Conservation (phyloP, 1,284 basidiomycete genomes). For the Fistulinella cinereoalba region DNA sequence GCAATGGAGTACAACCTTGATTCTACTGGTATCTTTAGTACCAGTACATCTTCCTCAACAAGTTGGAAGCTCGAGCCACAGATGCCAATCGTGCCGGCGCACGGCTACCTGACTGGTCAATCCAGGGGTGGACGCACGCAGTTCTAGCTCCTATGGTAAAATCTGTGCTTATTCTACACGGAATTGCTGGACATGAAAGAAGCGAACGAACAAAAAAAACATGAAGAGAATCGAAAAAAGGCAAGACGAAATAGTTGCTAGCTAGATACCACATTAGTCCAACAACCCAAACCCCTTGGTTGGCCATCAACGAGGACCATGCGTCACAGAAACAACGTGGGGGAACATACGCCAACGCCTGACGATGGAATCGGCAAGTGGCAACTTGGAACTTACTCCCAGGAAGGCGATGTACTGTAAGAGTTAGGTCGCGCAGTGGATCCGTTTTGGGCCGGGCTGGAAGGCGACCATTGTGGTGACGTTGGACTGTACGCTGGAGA, state of each 20-base stretch:
- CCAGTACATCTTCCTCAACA: too few relatives aligned
- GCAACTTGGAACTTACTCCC: constrained; percentile 41
- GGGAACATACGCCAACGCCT: constrained; percentile 10
- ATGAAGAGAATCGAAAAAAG: constrained; percentile 13
- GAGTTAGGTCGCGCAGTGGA: constrained; percentile 38
- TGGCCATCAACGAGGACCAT: constrained; percentile 4
- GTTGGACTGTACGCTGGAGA: constrained; percentile 82
- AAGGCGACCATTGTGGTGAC: constrained; percentile 78
- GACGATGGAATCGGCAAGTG: constrained; percentile 7
- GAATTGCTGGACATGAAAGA: constrained; percentile 27
- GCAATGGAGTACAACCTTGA: too few relatives aligned
- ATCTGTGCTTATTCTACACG: constrained; percentile 35
- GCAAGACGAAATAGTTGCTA: constrained; percentile 25
- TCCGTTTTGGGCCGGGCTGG: constrained; percentile 67
- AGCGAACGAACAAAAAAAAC: constrained; percentile 7
- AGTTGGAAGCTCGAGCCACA: too few relatives aligned
- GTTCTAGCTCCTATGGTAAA: constrained; percentile 3
- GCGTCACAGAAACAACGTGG: constrained; percentile 5
- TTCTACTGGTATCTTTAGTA: too few relatives aligned
- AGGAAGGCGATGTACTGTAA: constrained; percentile 56
- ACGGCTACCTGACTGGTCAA: too few relatives aligned
- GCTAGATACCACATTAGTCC: constrained; percentile 20
- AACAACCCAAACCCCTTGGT: constrained; percentile 4
- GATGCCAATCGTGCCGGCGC: too few relatives aligned
- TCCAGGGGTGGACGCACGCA: neutral